These are phyloP conservation scores for Chalaropsis thielavioides DNA, from an alignment of 2,329 filamentous ascomycete species.

Conservation along the genomic window DNA sequence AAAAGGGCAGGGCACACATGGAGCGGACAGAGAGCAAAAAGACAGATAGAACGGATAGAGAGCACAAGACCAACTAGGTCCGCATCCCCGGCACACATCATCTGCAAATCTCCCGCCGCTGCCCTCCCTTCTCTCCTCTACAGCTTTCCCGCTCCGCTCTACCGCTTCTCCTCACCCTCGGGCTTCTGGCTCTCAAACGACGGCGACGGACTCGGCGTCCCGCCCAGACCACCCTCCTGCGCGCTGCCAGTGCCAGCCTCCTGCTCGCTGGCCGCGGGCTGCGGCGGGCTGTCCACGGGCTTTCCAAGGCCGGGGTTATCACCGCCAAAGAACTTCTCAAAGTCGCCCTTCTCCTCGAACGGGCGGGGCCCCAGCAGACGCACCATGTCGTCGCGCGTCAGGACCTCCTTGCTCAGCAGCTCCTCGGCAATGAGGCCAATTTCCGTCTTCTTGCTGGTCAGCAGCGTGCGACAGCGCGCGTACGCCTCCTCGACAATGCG, in stretches of 20 bases:
- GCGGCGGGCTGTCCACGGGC: constrained; percentile 39
- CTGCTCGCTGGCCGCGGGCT: constrained; percentile 24
- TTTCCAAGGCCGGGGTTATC: constrained; percentile 37
- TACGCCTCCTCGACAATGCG: constrained; percentile 88
- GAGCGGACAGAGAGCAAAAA: not conserved
- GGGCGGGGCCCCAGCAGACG: constrained; percentile 71
- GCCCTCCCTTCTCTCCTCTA: not conserved
- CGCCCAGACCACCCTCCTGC: constrained; percentile 11
- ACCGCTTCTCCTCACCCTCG: not conserved
- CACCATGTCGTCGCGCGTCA: constrained; percentile 84
- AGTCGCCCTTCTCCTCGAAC: constrained; percentile 72
- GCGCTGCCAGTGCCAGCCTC: constrained; percentile 20
- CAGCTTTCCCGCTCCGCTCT: not conserved
- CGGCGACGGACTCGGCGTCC: not conserved
- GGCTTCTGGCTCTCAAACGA: constrained; percentile 2
- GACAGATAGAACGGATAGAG: not conserved
- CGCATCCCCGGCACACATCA: not conserved
- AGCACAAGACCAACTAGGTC: not conserved
- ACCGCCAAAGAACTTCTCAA: constrained; percentile 81
- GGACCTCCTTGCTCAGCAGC: constrained; percentile 77
- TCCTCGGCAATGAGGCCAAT: constrained; percentile 87
- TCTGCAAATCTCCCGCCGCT: not conserved
- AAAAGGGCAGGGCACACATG: not conserved
- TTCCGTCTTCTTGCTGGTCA: constrained; percentile 75
- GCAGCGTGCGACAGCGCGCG: constrained; percentile 70